Evolutionary conservation across 345 rosid genomes (phyloP).

Genomic region (Eucalyptus cloeziana): DNA sequence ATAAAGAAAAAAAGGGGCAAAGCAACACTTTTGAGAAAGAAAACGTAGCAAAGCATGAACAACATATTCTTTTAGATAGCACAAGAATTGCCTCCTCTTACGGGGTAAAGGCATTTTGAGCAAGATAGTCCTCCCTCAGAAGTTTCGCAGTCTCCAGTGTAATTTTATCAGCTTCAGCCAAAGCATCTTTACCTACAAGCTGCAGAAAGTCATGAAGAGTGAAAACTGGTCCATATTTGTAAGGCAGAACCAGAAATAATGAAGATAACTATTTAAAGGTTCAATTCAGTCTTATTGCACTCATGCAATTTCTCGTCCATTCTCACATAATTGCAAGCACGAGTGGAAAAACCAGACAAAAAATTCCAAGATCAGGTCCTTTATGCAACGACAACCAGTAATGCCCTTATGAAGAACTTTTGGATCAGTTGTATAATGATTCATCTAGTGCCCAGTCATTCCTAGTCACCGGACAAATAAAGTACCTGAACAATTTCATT

Average conservation of each 20-base stretch:
- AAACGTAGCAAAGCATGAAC: neutral
- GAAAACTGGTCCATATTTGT: neutral
- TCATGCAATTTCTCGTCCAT: neutral
- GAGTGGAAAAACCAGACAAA: neutral
- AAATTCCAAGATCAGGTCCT: neutral
- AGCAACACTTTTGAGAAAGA: neutral
- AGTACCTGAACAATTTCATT: conserved; percentile 98
- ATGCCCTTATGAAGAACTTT: neutral
- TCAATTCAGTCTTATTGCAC: neutral
- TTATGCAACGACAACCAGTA: neutral
- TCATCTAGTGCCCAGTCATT: neutral
- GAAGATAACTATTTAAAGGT: neutral
- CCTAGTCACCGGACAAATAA: neutral
- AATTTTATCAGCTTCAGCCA: conserved; percentile 93
- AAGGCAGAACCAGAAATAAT: neutral
- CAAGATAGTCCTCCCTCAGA: conserved; percentile 98
- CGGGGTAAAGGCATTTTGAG: conserved; percentile 99
- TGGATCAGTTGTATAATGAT: neutral
- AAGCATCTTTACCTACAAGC: conserved; percentile 99
- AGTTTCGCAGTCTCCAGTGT: conserved; percentile 96
- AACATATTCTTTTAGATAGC: neutral
- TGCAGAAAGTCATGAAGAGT: conserved; percentile 17
- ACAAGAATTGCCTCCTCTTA: conserved; percentile 22
- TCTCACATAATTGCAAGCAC: neutral
- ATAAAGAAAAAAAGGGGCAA: neutral